Percentiles rank a stretch among this genome's conserved stretches.
phyloP scores from a whole-genome alignment of 257 asterid species.

The Avicennia marina region DNA sequence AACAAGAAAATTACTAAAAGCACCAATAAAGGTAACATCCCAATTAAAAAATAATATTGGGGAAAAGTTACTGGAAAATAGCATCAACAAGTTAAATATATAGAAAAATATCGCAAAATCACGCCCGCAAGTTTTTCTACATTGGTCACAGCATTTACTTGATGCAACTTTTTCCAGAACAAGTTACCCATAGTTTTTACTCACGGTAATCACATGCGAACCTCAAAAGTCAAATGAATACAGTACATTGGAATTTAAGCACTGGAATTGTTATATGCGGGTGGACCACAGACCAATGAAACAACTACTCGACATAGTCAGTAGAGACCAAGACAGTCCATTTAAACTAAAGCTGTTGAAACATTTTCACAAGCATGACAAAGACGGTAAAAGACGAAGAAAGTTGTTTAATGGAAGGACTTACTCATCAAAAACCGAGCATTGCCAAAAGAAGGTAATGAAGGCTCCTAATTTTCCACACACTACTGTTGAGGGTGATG shows the following conservation, averaged over 20 bases:
- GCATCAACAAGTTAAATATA: background rate
- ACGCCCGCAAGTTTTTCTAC: background rate
- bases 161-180: background rate
- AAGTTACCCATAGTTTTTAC: background rate
- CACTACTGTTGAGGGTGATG: too few relatives aligned
- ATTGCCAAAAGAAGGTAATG: background rate
- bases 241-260: background rate
- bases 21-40: conserved; percentile 1
- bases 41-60: background rate
- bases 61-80: background rate
- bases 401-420: background rate
- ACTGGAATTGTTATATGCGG: background rate
- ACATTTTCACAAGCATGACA: background rate
- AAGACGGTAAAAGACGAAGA: background rate
- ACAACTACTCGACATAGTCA: background rate
- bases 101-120: background rate
- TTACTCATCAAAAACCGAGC: background rate
- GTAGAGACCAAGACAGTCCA: background rate
- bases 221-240: conserved; percentile 7
- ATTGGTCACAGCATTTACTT: background rate
- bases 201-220: background rate
- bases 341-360: background rate
- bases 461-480: background rate
- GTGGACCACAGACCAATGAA: background rate
- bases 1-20: conserved; percentile 19